Conservation (phyloP, 371 early-diverging fungal species). For the Mortierella sp. region DNA sequence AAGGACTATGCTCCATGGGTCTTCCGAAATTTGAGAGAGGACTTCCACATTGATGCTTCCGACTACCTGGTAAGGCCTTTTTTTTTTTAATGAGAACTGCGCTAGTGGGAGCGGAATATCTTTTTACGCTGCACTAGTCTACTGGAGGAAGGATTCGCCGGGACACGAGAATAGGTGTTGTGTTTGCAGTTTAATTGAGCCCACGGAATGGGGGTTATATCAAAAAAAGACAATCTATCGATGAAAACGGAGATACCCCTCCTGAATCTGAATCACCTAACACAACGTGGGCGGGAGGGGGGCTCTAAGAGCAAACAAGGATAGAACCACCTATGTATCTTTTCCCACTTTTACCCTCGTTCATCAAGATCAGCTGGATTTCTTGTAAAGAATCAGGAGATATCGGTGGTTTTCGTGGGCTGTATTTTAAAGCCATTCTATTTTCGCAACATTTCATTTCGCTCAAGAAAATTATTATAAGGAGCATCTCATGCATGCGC, state of each 20-base stretch:
- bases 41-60: constrained; percentile 92
- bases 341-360: not conserved
- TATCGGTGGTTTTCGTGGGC: not conserved
- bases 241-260: not conserved
- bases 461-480: constrained; percentile 2
- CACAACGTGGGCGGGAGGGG: not conserved
- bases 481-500: constrained; percentile 11
- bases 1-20: constrained; percentile 99
- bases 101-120: not conserved
- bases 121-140: not conserved
- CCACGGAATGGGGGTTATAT: not conserved
- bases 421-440: constrained; percentile 6
- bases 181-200: constrained; percentile 5
- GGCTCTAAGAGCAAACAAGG: not conserved
- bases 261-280: not conserved
- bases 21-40: constrained; percentile 90
- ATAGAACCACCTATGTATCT: not conserved
- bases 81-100: not conserved
- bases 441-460: constrained; percentile 16
- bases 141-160: not conserved
- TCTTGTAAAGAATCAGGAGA: constrained; percentile 5
- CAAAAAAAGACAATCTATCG: not conserved
- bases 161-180: not conserved
- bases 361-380: not conserved
- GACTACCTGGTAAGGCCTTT: constrained; percentile 94